phyloP scores from a whole-genome alignment of 2,329 filamentous ascomycete genomes.

The Monilinia vaccinii-corymbosi region DNA sequence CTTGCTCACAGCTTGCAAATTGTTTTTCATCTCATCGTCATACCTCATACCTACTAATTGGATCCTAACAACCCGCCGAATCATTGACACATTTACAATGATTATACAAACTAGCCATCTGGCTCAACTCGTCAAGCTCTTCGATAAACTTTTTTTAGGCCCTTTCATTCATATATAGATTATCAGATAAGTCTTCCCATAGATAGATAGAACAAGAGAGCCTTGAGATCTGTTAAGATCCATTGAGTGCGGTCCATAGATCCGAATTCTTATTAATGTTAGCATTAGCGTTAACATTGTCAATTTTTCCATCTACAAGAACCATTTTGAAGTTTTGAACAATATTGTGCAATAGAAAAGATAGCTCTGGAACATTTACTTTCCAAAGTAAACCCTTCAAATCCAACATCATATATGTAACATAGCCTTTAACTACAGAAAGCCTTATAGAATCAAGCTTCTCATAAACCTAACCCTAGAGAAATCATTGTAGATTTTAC shows the following conservation, averaged over 20 bases:
- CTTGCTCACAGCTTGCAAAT: neutral
- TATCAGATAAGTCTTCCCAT: neutral
- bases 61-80: neutral
- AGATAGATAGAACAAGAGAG: neutral
- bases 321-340: slow-evolving; percentile 21
- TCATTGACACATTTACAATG: too few species aligned
- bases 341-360: slow-evolving; percentile 13
- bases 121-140: neutral
- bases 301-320: slow-evolving; percentile 40
- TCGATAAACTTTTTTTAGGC: neutral
- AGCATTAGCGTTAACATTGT: slow-evolving; percentile 29
- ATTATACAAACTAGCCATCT: neutral
- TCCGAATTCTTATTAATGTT: slow-evolving; percentile 35
- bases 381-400: slow-evolving; percentile 2
- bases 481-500: neutral
- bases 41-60: neutral
- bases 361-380: neutral
- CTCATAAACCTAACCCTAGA: slow-evolving; percentile 10
- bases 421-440: slow-evolving; percentile 15
- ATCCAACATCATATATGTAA: slow-evolving; percentile 15
- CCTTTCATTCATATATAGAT: neutral
- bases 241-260: slow-evolving; percentile 40
- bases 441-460: slow-evolving; percentile 10
- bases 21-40: neutral
- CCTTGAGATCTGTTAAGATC: neutral